These are phyloP conservation scores for Poa pratensis DNA, from an alignment of 176 grass and related monocot genomes.

Conservation along the genomic window DNA sequence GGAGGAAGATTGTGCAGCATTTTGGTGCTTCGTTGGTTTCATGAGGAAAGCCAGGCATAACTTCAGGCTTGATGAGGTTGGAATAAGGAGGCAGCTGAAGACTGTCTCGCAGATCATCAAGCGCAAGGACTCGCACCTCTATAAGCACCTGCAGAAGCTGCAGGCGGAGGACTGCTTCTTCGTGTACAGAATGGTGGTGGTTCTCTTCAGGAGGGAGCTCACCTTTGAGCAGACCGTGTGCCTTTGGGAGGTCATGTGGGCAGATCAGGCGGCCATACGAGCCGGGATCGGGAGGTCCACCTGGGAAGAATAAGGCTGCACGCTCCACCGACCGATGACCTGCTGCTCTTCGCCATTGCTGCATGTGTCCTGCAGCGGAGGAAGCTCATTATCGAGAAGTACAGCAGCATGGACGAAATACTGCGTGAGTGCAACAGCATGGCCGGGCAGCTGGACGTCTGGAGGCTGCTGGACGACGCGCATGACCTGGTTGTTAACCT, in stretches of 20 bases:
- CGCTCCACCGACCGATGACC: conserved; percentile 81
- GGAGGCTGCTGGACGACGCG: conserved; percentile 91
- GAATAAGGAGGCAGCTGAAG: conserved; percentile 85
- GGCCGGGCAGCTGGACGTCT: conserved; percentile 87
- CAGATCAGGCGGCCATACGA: conserved; percentile 87
- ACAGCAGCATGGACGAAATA: conserved; percentile 97
- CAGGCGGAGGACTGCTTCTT: conserved; percentile 99
- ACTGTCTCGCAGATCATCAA: conserved; percentile 97
- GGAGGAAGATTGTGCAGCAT: conserved; percentile 84
- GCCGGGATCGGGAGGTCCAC: conserved; percentile 73
- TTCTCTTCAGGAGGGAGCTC: conserved; percentile 92
- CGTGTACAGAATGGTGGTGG: conserved; percentile 97
- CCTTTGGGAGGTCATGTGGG: conserved; percentile 98
- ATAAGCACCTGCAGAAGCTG: conserved; percentile 88
- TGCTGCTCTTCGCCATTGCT: conserved; percentile 89
- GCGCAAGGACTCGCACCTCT: conserved; percentile 85
- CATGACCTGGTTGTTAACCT: conserved; percentile 91
- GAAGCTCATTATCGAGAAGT: conserved; percentile 94
- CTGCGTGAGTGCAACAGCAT: conserved; percentile 91
- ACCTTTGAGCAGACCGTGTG: conserved; percentile 89
- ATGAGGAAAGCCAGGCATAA: conserved; percentile 96
- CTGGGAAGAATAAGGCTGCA: conserved; percentile 81
- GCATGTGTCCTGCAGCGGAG: conserved; percentile 91
- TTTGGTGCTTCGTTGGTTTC: conserved; percentile 97
- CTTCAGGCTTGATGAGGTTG: conserved; percentile 94